phyloP scores from a whole-genome alignment of 306 rosid species.

The Urtica urens region DNA sequence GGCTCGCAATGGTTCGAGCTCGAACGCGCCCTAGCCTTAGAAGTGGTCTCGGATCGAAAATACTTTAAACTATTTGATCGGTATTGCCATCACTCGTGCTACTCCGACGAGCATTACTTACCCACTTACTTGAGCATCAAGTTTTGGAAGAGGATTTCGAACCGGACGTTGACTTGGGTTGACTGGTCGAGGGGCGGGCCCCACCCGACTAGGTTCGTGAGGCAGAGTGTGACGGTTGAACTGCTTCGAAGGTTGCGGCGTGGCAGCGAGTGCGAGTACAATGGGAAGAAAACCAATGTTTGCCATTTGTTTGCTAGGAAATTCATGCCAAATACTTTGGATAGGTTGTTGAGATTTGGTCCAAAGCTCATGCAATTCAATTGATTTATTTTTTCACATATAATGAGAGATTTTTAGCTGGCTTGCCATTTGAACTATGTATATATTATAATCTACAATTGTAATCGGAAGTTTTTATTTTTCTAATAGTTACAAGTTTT shows the following conservation, averaged over 20 bases:
- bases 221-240: slow-evolving; percentile 31
- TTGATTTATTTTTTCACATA: slow-evolving; percentile 19
- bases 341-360: slow-evolving; percentile 51
- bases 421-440: no score
- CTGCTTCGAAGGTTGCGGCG: slow-evolving; percentile 43
- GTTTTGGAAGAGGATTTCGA: slow-evolving; percentile 40
- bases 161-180: slow-evolving; percentile 79
- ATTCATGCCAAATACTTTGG: slow-evolving; percentile 48
- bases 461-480: no score
- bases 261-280: slow-evolving; percentile 43
- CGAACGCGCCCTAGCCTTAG: slow-evolving; percentile 41
- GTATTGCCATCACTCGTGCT: slow-evolving; percentile 37
- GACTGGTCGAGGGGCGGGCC: slow-evolving; percentile 80
- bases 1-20: slow-evolving; percentile 94
- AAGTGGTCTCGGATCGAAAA: slow-evolving; percentile 32
- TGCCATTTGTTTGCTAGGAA: slow-evolving; percentile 88
- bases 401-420: no score
- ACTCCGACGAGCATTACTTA: slow-evolving; percentile 71
- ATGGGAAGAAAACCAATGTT: slow-evolving; percentile 32
- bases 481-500: no score
- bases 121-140: slow-evolving; percentile 47
- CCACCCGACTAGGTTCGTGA: slow-evolving; percentile 44
- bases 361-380: slow-evolving; percentile 67
- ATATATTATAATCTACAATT: no score
- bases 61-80: slow-evolving; percentile 38